Base-by-base conservation (phyloP, 495 filamentous ascomycete genomes). In the Trypethelium eluteriae region DNA sequence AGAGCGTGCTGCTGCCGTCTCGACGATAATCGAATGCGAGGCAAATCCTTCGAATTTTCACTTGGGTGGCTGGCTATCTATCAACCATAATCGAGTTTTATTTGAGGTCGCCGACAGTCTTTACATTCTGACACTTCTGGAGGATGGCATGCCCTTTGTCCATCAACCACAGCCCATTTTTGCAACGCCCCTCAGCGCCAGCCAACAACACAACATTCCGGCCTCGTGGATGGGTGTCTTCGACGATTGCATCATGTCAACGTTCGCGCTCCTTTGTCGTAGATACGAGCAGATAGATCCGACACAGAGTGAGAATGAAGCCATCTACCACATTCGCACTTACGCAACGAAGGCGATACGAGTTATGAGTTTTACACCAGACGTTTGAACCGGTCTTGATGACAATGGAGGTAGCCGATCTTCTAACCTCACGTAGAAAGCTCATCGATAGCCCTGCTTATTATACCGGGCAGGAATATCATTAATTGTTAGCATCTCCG, bases 231-330 rank as follows among this genome's bases (percentile, higher is more conserved):
- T 72, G 68, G 65, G 61, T 3, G 46, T 72, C 2, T 72, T 46
- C 41, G 68, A 72, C 35, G 70, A 72, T 49, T 72, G 68, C 62
- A 67, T 72, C 59, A 68, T 72, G 68, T 57, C 47, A 4, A 70
- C 70, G 3, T 70, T 66, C 44, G 64, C 46, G 2, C 35, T 66
- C 38, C 63, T 6, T 38, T 47, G 32, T 63, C 12, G 50, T 11
- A 44, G 63, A 16, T 62, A 49, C 46, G 35, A 10, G 36, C 9
- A 0, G 11, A 59, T 25, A 64, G 6, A 57, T 18, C 59, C 14
- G 6, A 50, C 1, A 14, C 41, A 14, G 41, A 44, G 41, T 7
- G 12, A 32, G 32, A 38, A 32, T 11, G 53, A 25, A 47, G 32
- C 10, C 12, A 38, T 39, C 38, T 32, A 63, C 16, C 18, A 56